Evolutionary conservation across 75 land plant species (phyloP).

Genomic region (Sequoiadendron giganteum): DNA sequence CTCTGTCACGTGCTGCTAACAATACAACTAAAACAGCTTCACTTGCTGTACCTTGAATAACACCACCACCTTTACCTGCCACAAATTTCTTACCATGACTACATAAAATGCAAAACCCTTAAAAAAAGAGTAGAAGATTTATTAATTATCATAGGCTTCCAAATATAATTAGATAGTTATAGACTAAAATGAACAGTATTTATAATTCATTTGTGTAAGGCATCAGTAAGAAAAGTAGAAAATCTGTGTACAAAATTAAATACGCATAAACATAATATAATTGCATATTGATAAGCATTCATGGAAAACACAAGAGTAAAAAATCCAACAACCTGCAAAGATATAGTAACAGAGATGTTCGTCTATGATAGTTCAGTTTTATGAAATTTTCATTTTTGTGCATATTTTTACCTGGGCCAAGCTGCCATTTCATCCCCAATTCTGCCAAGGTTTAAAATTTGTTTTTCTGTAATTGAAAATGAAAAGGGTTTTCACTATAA

Average conservation of each 20-base stretch:
- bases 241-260: neutral
- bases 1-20: constrained; percentile 77
- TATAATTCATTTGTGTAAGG: neutral
- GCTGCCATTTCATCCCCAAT: neutral
- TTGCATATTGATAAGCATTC: neutral
- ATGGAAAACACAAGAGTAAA: neutral
- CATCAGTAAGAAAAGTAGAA: neutral
- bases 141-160: neutral
- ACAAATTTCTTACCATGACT: neutral
- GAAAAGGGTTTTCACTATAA: neutral
- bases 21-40: constrained; percentile 82
- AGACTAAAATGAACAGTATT: neutral
- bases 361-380: neutral
- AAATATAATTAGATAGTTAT: neutral
- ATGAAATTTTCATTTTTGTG: neutral
- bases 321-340: neutral
- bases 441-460: neutral
- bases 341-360: neutral
- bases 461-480: neutral
- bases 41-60: constrained; percentile 93
- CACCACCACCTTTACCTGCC: constrained; percentile 78
- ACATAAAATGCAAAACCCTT: neutral
- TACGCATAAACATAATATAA: neutral
- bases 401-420: neutral
- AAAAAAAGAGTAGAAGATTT: neutral